Evolutionary conservation across 2,329 filamentous ascomycete genomes (phyloP).

Genomic region (Xylaria sp.): DNA sequence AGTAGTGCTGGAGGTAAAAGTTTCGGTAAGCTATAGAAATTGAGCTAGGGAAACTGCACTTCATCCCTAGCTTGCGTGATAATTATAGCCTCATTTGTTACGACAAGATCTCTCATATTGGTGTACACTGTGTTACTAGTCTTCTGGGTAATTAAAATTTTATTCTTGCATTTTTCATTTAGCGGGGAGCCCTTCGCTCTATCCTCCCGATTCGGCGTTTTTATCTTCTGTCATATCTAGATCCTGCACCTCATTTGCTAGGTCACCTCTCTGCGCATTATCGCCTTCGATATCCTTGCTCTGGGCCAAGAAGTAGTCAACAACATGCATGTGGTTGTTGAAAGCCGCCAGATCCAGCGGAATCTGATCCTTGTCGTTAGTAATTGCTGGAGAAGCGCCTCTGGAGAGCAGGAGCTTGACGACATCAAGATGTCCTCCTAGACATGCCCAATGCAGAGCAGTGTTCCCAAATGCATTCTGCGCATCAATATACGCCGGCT

Average conservation of each 20-base stretch:
- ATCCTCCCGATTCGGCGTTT: slow-evolving; percentile 19
- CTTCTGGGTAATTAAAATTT: background rate
- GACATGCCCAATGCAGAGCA: slow-evolving; percentile 89
- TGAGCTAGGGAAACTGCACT: background rate
- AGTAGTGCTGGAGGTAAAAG: background rate
- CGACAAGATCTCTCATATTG: background rate
- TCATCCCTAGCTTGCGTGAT: background rate
- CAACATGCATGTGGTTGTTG: slow-evolving; percentile 72
- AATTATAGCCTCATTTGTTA: background rate
- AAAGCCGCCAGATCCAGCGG: slow-evolving; percentile 79
- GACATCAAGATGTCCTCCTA: slow-evolving; percentile 85
- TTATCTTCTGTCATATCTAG: slow-evolving; percentile 42
- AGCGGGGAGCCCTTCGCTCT: background rate
- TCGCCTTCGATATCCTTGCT: slow-evolving; percentile 59
- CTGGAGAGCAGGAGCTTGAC: slow-evolving; percentile 80
- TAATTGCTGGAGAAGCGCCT: slow-evolving; percentile 80
- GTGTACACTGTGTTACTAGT: background rate
- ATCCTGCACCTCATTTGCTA: slow-evolving; percentile 52
- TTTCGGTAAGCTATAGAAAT: background rate
- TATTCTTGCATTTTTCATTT: background rate
- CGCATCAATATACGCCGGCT: slow-evolving; percentile 67
- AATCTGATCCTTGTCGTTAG: slow-evolving; percentile 86
- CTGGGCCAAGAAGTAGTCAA: slow-evolving; percentile 67
- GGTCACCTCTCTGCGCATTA: slow-evolving; percentile 56
- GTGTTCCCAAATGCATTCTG: slow-evolving; percentile 89